Evolutionary conservation across 331 rosid species (phyloP).

Genomic region (Malus hybrid): DNA sequence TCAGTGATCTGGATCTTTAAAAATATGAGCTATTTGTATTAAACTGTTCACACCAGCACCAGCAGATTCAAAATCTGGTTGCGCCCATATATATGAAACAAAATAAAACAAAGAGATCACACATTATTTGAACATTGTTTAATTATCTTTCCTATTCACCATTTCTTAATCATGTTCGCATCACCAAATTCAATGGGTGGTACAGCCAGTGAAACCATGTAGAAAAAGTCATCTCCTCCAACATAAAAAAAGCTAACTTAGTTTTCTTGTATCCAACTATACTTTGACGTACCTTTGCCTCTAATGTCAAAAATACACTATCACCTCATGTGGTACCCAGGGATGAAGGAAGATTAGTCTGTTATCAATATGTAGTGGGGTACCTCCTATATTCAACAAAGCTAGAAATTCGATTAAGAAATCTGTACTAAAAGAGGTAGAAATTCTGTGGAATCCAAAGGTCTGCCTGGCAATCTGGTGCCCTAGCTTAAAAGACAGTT

Average conservation of each 20-base stretch:
- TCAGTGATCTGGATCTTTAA: not conserved
- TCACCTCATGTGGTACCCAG: no score
- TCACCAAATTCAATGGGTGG: not conserved
- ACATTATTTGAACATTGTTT: not conserved
- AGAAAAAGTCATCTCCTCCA: not conserved
- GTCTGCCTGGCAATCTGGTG: not conserved
- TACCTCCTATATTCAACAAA: no score
- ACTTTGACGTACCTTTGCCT: no score
- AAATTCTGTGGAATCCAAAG: not conserved
- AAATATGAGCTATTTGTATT: not conserved
- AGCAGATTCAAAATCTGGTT: not conserved
- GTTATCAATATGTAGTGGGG: no score
- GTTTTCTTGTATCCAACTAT: no score
- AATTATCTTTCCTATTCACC: not conserved
- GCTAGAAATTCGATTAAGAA: not conserved
- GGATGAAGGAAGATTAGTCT: no score
- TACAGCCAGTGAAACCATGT: not conserved
- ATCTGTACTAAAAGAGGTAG: not conserved
- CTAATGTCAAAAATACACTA: no score
- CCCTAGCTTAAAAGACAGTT: not conserved
- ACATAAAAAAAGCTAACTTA: no score
- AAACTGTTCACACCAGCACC: not conserved
- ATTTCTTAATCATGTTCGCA: not conserved
- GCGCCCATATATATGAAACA: not conserved
- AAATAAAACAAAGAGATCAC: not conserved